These are phyloP conservation scores for Neonectria magnoliae DNA, from an alignment of 2,329 filamentous ascomycete genomes.

Conservation along the genomic window DNA sequence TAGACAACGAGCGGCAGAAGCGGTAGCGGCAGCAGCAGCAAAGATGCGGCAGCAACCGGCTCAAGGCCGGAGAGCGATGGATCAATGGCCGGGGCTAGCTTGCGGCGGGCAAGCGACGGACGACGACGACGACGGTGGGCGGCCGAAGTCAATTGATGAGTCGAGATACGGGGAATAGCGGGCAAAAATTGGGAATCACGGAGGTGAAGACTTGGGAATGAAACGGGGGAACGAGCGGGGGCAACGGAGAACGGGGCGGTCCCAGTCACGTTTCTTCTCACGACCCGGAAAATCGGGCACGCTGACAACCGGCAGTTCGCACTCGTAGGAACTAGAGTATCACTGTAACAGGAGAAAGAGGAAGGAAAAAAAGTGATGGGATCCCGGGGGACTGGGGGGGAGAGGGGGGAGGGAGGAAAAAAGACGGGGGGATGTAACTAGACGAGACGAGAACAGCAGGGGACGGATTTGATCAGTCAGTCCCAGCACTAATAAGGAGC, in stretches of 20 bases:
- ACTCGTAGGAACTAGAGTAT: conserved; percentile 28
- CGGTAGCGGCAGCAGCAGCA: conserved; percentile 1
- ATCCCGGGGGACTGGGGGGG: background rate
- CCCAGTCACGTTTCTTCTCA: conserved; percentile 20
- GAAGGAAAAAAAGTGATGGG: background rate
- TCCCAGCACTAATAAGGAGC: too few relatives aligned
- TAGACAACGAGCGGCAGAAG: background rate
- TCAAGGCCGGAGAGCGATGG: conserved; percentile 18
- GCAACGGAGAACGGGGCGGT: background rate
- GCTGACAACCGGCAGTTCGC: conserved; percentile 13
- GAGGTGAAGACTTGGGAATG: background rate
- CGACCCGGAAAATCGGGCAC: conserved; percentile 20
- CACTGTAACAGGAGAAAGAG: conserved; percentile 12
- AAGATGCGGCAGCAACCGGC: conserved; percentile 13
- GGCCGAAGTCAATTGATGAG: background rate
- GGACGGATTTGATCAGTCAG: too few relatives aligned
- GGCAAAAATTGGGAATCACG: background rate
- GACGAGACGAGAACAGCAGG: background rate
- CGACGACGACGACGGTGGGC: background rate
- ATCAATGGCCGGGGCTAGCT: conserved; percentile 13
- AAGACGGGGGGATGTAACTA: conserved; percentile 1
- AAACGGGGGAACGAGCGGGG: background rate
- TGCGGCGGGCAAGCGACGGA: conserved; percentile 3
- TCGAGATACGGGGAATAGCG: background rate
- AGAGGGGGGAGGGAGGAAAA: background rate